phyloP scores from a whole-genome alignment of 345 rosid genomes.

The Ceriops tagal region DNA sequence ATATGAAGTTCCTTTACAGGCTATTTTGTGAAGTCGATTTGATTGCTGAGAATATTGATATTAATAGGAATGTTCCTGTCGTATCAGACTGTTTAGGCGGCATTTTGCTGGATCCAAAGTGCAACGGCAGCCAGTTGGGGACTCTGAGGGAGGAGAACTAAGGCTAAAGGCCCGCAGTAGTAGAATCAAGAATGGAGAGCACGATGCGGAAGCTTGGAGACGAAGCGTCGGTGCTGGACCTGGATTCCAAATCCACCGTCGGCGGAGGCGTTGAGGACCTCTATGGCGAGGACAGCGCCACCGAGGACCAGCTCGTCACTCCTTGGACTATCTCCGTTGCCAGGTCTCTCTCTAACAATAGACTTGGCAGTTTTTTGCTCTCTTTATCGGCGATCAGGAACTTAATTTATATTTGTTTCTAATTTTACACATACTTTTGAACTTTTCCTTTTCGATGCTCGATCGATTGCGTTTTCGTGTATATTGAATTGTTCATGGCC shows the following conservation, averaged over 20 bases:
- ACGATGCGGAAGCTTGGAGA: slow-evolving; percentile 41
- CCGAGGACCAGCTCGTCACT: slow-evolving; percentile 70
- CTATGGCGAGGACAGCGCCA: slow-evolving; percentile 65
- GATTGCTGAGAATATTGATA: too few species aligned
- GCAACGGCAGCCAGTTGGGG: too few species aligned
- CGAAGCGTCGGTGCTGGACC: slow-evolving; percentile 43
- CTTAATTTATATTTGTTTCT: not conserved
- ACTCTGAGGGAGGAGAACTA: too few species aligned
- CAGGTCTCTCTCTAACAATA: slow-evolving; percentile 36
- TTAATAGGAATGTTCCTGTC: too few species aligned
- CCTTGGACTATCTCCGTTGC: slow-evolving; percentile 86
- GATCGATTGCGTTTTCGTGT: not conserved
- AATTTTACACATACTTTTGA: not conserved
- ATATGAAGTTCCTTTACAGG: too few species aligned
- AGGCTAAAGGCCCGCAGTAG: not conserved
- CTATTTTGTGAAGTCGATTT: too few species aligned
- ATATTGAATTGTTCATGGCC: too few species aligned
- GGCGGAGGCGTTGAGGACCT: slow-evolving; percentile 54
- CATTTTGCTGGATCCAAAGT: too few species aligned
- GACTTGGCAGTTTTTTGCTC: not conserved
- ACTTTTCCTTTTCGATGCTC: not conserved
- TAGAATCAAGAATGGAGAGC: slow-evolving; percentile 48
- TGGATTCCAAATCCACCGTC: slow-evolving; percentile 48
- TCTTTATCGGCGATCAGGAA: not conserved
- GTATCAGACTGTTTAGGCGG: too few species aligned